Conservation (phyloP, 2,329 filamentous ascomycete genomes). For the Nigrograna mackinnonii region DNA sequence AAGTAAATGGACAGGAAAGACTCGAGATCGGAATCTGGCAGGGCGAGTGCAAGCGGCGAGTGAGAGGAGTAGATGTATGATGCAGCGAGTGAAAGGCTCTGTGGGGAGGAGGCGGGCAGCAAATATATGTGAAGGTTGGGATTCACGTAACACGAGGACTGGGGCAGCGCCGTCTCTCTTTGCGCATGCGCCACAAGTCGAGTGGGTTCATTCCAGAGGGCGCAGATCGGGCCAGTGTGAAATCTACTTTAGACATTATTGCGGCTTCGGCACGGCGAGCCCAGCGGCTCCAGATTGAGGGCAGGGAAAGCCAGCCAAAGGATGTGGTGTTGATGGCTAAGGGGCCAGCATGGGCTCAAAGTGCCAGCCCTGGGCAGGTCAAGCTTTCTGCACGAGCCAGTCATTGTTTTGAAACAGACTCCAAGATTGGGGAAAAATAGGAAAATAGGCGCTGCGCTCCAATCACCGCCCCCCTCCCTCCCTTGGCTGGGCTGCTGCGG, state of each 20-base stretch:
- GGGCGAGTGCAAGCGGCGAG: too few relatives aligned
- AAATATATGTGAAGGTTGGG: constrained; percentile 2
- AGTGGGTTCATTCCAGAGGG: too few relatives aligned
- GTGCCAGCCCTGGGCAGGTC: neutral
- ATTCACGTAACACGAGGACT: constrained; percentile 1
- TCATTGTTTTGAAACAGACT: neutral
- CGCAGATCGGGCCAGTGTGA: too few relatives aligned
- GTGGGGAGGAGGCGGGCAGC: neutral
- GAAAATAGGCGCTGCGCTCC: neutral
- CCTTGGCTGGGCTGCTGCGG: neutral
- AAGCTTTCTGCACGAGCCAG: constrained; percentile 12
- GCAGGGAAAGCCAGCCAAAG: neutral
- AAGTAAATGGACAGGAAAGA: neutral
- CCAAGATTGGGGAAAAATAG: neutral
- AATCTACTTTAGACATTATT: too few relatives aligned
- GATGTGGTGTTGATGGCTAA: neutral
- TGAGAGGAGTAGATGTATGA: too few relatives aligned
- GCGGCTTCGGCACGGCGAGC: neutral
- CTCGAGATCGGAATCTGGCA: neutral
- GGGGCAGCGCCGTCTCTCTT: too few relatives aligned
- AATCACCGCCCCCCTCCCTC: too few relatives aligned
- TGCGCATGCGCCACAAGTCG: too few relatives aligned
- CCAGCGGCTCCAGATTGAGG: neutral
- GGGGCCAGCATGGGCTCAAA: neutral
- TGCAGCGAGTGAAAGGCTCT: too few relatives aligned